Conservation (phyloP, 139 green algal genomes). For the Asterochloris sp. region DNA sequence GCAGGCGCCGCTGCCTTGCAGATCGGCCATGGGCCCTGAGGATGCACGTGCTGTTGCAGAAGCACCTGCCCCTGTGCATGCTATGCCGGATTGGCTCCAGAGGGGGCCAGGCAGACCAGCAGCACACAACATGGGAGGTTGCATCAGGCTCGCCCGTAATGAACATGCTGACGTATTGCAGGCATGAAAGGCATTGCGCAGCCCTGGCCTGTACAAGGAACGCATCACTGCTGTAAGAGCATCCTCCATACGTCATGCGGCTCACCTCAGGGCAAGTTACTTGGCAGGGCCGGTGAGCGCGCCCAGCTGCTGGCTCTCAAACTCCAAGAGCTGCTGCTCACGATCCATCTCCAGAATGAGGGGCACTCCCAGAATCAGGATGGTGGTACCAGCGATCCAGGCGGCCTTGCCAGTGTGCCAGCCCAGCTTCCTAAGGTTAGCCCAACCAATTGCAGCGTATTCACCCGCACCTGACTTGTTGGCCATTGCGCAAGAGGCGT, state of each 20-base stretch:
- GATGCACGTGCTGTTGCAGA: too few species aligned
- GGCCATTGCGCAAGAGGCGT: not conserved
- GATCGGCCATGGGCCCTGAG: too few species aligned
- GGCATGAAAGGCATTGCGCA: too few species aligned
- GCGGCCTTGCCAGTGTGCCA: constrained; percentile 63
- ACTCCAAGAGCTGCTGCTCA: constrained; percentile 82
- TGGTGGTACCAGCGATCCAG: constrained; percentile 86
- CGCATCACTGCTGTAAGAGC: not conserved
- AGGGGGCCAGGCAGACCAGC: too few species aligned
- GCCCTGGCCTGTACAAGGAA: too few species aligned
- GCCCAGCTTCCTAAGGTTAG: constrained; percentile 4
- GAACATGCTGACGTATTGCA: too few species aligned
- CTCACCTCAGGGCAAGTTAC: not conserved
- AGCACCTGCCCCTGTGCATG: too few species aligned
- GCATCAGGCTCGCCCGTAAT: too few species aligned
- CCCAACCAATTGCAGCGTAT: not conserved
- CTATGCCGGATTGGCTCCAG: too few species aligned
- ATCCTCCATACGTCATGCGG: not conserved
- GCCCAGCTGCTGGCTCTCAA: constrained; percentile 58
- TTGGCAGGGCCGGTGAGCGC: constrained; percentile 45
- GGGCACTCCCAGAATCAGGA: constrained; percentile 87
- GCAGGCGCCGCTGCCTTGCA: too few species aligned
- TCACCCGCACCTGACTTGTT: not conserved
- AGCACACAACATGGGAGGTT: too few species aligned
- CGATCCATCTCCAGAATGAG: constrained; percentile 98